Evolutionary conservation across 2,329 filamentous ascomycete genomes (phyloP).

Genomic region (Ceratocystis variospora): DNA sequence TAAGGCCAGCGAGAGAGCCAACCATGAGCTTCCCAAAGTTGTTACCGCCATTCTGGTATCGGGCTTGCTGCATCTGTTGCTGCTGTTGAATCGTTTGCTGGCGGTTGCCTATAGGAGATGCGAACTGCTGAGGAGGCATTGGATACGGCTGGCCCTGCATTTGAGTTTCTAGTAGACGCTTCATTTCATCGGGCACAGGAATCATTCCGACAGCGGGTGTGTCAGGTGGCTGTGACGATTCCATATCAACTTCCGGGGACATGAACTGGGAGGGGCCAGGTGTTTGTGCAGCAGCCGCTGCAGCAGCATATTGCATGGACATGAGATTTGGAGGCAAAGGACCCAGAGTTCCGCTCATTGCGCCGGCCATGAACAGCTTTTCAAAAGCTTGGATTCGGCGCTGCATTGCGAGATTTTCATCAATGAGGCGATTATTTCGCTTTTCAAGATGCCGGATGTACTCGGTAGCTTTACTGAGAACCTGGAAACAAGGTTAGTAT

Average conservation of each 20-base stretch:
- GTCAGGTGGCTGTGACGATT: conserved; percentile 31
- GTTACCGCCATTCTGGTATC: conserved; percentile 38
- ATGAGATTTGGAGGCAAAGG: conserved; percentile 41
- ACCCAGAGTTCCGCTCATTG: conserved; percentile 49
- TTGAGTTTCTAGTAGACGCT: conserved; percentile 45
- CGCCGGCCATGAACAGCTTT: conserved; percentile 66
- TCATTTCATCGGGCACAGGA: conserved; percentile 52
- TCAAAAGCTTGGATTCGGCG: conserved; percentile 60
- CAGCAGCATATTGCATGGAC: conserved; percentile 35
- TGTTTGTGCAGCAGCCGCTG: conserved; percentile 11
- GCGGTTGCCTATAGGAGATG: conserved; percentile 34
- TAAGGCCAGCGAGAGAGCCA: conserved; percentile 77
- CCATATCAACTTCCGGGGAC: conserved; percentile 34
- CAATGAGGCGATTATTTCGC: conserved; percentile 65
- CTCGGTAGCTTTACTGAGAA: conserved; percentile 88
- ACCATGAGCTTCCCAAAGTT: conserved; percentile 75
- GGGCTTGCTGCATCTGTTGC: conserved; percentile 32
- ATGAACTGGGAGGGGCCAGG: conserved; percentile 26
- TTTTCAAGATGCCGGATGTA: conserved; percentile 92
- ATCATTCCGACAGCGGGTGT: conserved; percentile 45
- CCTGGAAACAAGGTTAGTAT: conserved; percentile 28
- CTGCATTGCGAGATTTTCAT: conserved; percentile 71
- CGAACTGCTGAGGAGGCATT: conserved; percentile 35
- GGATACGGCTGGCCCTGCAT: conserved; percentile 43
- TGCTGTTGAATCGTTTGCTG: conserved; percentile 43